Conservation (phyloP, 2,329 filamentous ascomycete genomes). For the Chaetomiaceae sp. region DNA sequence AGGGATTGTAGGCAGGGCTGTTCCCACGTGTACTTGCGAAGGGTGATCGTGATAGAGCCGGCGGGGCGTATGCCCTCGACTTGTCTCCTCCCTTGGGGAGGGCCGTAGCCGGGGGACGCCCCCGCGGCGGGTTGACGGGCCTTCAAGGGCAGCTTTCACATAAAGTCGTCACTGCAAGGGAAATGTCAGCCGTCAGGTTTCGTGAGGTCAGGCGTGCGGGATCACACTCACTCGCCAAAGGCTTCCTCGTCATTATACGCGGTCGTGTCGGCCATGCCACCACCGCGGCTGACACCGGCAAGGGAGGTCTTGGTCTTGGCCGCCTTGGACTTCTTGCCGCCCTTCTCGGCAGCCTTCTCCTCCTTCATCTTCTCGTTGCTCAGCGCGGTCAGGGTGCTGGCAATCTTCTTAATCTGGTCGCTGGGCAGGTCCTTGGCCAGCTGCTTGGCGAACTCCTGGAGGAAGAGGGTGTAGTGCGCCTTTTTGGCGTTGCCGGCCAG, state of each 20-base stretch:
- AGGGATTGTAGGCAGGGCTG: not conserved
- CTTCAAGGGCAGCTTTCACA: conserved; percentile 47
- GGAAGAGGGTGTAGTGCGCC: conserved; percentile 82
- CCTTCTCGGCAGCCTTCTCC: conserved; percentile 91
- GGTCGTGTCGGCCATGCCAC: conserved; percentile 60
- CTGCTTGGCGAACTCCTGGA: conserved; percentile 86
- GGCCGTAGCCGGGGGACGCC: conserved; percentile 4
- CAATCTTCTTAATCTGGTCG: conserved; percentile 94
- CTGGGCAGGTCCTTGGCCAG: conserved; percentile 82
- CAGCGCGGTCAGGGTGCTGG: conserved; percentile 79
- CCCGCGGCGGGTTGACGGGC: conserved; percentile 13
- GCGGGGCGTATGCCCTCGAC: not conserved
- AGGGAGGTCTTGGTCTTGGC: conserved; percentile 90
- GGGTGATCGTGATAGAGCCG: not conserved
- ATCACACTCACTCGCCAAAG: conserved; percentile 61
- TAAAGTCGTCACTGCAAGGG: conserved; percentile 59
- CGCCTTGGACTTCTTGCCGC: conserved; percentile 94
- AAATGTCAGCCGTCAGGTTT: not conserved
- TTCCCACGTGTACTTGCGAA: not conserved
- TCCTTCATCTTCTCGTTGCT: conserved; percentile 98
- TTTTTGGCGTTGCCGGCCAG: conserved; percentile 74
- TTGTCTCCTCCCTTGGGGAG: not conserved
- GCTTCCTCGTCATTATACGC: conserved; percentile 70
- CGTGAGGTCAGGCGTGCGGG: not conserved
- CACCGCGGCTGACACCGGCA: conserved; percentile 54